Conservation (phyloP, 116 monocot genomes). For the Phalaenopsis hybrid region DNA sequence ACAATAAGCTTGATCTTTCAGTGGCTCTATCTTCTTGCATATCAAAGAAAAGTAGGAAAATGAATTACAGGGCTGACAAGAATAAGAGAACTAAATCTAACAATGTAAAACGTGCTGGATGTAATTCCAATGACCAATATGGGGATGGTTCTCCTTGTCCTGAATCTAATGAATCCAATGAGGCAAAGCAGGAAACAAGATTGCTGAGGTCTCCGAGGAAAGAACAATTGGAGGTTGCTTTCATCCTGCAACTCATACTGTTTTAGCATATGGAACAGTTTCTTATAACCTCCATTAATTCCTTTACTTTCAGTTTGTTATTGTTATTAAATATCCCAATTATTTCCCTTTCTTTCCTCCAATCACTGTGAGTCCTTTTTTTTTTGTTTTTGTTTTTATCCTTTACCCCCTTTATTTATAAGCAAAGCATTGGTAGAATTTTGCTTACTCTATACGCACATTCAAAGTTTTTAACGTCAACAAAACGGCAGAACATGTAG, state of each 20-base stretch:
- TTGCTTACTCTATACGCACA: not conserved
- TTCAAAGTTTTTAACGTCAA: not conserved
- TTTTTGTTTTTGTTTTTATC: not conserved
- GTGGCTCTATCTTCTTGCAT: slow-evolving; percentile 19
- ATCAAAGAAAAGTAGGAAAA: slow-evolving; percentile 43
- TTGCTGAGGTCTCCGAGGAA: slow-evolving; percentile 18
- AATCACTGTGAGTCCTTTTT: not conserved
- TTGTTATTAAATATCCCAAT: not conserved
- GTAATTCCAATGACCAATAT: slow-evolving; percentile 17
- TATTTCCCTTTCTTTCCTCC: not conserved
- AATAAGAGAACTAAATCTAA: slow-evolving; percentile 27
- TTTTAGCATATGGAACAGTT: not conserved
- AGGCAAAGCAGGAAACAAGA: slow-evolving; percentile 35
- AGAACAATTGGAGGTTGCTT: slow-evolving; percentile 42
- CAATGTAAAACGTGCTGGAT: slow-evolving; percentile 30
- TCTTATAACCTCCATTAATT: not conserved
- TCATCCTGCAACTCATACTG: not conserved
- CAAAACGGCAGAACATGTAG: not conserved
- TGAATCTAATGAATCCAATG: slow-evolving; percentile 25
- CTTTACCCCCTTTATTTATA: not conserved
- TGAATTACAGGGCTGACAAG: slow-evolving; percentile 24
- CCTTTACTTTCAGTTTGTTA: not conserved
- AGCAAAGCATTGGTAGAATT: not conserved
- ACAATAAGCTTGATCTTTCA: slow-evolving; percentile 22
- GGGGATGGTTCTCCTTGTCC: slow-evolving; percentile 25